Evolutionary conservation across 768 basidiomycete genomes (phyloP), one percentile per base, ranked within the genome.

Genomic region (Boletus fagicola): DNA sequence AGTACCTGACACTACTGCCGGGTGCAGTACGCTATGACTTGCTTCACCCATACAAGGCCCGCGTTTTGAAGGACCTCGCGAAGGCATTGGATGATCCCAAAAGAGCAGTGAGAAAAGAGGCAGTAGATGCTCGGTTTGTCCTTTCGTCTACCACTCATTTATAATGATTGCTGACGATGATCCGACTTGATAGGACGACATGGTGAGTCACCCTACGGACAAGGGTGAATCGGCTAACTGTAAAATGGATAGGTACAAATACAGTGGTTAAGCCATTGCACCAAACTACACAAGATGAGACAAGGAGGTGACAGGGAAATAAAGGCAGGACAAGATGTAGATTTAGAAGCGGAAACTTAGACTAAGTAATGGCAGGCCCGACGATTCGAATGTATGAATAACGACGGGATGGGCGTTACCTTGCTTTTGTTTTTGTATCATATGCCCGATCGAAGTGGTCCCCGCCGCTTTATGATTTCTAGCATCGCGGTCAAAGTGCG

Each of bases 31-130:
- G 89, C 35, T 96, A 93, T 69, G 87, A 91, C 61, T 75, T 88
- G 13, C 77, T 99, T 39, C 93, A 96, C 66, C 87, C 90, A 1
- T 80, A 84, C 66, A 98, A 93, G 71, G 57, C 82, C 2, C 74
- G 67, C 0, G 89, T 97, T 24, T 70, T 98, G 50, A 84, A 84
- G 38, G 86, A 88, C 58, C 77, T 99, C 28, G 87, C 81, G 0
- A 84, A 80, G 59, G 83, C 81, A 5, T 72, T 98, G 47, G 97
- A 98, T 68, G 97, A 98, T 74, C 91, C 91, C n/a, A 89, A 87
- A 68, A 78, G 90, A 57, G 74, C 74, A 2, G 94, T 99, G 9
- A 79, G 97, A 52, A 87, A 84, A 64, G 92, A 90, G 65, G 96
- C 94, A 1, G 97, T 98, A 3, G 86, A 93, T 62, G 88, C 93